phyloP scores from a whole-genome alignment of 352 stramenopile species.

The Pythium aristosporum region DNA sequence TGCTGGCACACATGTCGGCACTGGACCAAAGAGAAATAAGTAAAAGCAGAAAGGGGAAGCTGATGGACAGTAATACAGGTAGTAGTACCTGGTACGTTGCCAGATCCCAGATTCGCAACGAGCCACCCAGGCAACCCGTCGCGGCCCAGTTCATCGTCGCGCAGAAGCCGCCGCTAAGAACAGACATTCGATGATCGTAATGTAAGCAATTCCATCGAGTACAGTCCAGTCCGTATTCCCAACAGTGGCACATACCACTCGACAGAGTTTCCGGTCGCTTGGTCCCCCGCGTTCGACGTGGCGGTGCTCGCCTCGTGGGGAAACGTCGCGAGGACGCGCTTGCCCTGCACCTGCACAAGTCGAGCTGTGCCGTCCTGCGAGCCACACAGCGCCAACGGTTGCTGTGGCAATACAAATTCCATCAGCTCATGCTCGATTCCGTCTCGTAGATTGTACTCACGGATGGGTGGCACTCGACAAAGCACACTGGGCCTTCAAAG shows the following conservation, averaged over 20 bases:
- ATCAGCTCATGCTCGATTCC: not conserved
- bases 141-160: conserved; percentile 94
- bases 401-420: conserved; percentile 31
- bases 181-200: not conserved
- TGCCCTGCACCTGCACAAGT: conserved; percentile 92
- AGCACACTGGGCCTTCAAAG: conserved; percentile 89
- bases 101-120: conserved; percentile 97
- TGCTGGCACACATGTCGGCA: conserved; percentile 89
- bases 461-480: conserved; percentile 86
- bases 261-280: conserved; percentile 77
- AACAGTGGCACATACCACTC: conserved; percentile 75
- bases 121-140: conserved; percentile 93
- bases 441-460: conserved; percentile 34
- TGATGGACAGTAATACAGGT: not conserved
- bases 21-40: conserved; percentile 22
- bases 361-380: conserved; percentile 94
- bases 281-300: conserved; percentile 48
- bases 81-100: conserved; percentile 65
- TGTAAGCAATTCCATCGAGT: not conserved
- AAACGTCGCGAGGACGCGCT: conserved; percentile 91
- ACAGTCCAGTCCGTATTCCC: not conserved
- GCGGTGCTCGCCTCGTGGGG: conserved; percentile 62
- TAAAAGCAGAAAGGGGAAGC: not conserved
- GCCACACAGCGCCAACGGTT: conserved; percentile 92
- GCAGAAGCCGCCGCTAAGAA: conserved; percentile 90